Conservation (phyloP, 306 rosid species). For the Spatholobus suberectus region DNA sequence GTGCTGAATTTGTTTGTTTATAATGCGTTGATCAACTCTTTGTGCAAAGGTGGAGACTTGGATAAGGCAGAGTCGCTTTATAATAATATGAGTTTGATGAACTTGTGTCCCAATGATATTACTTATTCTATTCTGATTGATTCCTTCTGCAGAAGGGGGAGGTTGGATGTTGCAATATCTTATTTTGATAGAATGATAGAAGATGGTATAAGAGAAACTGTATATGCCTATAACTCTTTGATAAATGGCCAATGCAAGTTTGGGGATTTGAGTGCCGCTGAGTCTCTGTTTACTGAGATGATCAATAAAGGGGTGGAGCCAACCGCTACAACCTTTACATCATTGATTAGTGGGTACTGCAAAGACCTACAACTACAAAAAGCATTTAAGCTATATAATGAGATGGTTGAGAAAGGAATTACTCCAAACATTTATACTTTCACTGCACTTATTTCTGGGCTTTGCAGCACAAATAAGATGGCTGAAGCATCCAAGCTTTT, state of each 20-base stretch:
- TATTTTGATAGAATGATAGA: slow-evolving; percentile 68
- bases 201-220: slow-evolving; percentile 59
- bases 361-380: slow-evolving; percentile 59
- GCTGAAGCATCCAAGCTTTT: slow-evolving; percentile 71
- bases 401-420: slow-evolving; percentile 76
- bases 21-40: slow-evolving; percentile 73
- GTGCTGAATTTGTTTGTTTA: slow-evolving; percentile 72
- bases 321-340: slow-evolving; percentile 72
- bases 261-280: slow-evolving; percentile 68
- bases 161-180: slow-evolving; percentile 64
- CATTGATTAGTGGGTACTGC: slow-evolving; percentile 77
- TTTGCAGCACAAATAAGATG: slow-evolving; percentile 67
- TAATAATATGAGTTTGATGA: slow-evolving; percentile 56
- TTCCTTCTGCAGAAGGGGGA: slow-evolving; percentile 77
- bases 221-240: slow-evolving; percentile 82
- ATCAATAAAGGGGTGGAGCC: slow-evolving; percentile 69
- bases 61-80: slow-evolving; percentile 76
- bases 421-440: slow-evolving; percentile 72
- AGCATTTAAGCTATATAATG: slow-evolving; percentile 71
- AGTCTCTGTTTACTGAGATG: slow-evolving; percentile 64
- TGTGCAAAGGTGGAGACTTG: slow-evolving; percentile 75
- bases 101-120: slow-evolving; percentile 72
- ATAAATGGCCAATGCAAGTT: slow-evolving; percentile 81
- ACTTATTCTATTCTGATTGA: slow-evolving; percentile 85
- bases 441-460: slow-evolving; percentile 83